Evolutionary conservation across 768 basidiomycete genomes (phyloP), one percentile per base, ranked within the genome.

Genomic region (Naematelia aurantialba): DNA sequence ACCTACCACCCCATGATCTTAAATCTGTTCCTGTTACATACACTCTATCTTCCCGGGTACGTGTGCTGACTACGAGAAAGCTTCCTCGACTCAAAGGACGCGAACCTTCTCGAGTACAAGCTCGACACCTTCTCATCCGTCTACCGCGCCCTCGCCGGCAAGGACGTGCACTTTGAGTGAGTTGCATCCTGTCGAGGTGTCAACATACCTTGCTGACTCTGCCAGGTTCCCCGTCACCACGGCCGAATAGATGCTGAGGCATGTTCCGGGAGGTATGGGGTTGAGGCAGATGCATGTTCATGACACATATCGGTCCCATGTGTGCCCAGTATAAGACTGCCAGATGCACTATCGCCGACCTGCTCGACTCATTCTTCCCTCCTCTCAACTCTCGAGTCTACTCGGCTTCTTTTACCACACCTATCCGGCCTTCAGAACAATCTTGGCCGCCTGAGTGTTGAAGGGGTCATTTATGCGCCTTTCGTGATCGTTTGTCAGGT

Each of bases 81-180:
- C 68, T 88, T 92, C 83, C 88, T 99, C 68, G 96, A 99, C 83
- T 83, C 91, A 67, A 98, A 98, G 80, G 96, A 99, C 77, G 85
- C 91, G 57, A 98, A 92, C 78, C 89, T 91, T 74, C 84, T 98
- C 77, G 96, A 98, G 83, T 97, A 99, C 88, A 99, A 99, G 85
- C 85, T 98, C 71, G 96, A 99, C 82, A 94, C 93, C 65, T 99
- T 98, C 83, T 89, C 93, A 50, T 92, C 91, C 44, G 90, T 98
- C 65, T 97, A 96, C 84, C 89, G 69, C 42, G 85, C 88, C 63
- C 81, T 96, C 78, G 94, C 92, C 66, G 93, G 93, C 78, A 97
- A 96, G 83, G 93, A 97, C 65, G 93, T 96, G 59, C 69, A 75
- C 67, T 77, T 77, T 54, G 74, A 75, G 70, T 76, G 52, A 69